phyloP scores from a whole-genome alignment of 805 yeast species.

The Cephaloascus fragrans region DNA sequence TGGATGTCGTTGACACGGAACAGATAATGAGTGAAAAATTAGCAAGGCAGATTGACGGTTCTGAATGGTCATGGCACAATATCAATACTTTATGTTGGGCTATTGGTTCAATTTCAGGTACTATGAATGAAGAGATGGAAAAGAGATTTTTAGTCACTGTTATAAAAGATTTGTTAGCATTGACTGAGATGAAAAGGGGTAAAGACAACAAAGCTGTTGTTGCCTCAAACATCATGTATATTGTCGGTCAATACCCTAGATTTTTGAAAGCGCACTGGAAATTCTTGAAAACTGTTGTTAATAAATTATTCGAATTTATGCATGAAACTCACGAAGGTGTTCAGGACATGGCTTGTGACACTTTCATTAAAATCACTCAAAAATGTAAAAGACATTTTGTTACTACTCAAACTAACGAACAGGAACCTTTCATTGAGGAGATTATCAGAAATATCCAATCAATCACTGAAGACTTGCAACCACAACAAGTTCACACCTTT shows the following conservation, averaged over 20 bases:
- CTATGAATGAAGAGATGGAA: conserved; percentile 97
- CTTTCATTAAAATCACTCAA: conserved; percentile 89
- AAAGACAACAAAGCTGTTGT: conserved; percentile 98
- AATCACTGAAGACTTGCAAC: conserved; percentile 86
- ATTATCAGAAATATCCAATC: conserved; percentile 75
- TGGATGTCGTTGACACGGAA: conserved; percentile 91
- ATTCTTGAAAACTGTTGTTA: conserved; percentile 89
- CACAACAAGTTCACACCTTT: conserved; percentile 96
- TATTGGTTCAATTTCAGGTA: conserved; percentile 96
- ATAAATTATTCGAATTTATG: conserved; percentile 95
- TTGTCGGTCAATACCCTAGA: conserved; percentile 98
- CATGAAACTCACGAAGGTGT: conserved; percentile 99
- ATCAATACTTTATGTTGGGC: conserved; percentile 99
- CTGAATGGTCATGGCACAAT: conserved; percentile 99
- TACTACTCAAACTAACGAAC: conserved; percentile 73
- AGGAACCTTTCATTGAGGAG: conserved; percentile 85
- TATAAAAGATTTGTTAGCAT: conserved; percentile 80
- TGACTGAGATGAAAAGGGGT: conserved; percentile 94
- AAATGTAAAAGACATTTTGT: conserved; percentile 96
- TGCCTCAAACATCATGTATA: conserved; percentile 99
- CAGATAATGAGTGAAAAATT: conserved; percentile 87
- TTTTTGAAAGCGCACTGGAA: conserved; percentile 98
- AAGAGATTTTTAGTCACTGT: conserved; percentile 89
- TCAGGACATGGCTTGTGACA: conserved; percentile 99
- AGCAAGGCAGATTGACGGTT: conserved; percentile 87